Base-by-base conservation (phyloP, 257 asterid species). In the Plantago ovata region DNA sequence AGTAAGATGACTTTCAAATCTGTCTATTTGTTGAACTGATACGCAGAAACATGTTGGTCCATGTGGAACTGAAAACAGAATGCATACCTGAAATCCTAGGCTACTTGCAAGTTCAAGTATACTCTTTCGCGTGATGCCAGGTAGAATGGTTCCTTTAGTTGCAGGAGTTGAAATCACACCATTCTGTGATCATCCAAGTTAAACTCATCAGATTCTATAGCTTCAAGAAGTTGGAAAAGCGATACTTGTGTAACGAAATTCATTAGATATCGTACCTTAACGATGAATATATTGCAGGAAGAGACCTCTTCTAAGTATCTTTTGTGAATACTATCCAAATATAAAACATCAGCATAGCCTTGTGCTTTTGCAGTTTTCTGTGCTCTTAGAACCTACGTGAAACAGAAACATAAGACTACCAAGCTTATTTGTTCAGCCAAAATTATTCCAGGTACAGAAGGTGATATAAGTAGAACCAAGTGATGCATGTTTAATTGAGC, bases 291-390 rank as follows among this genome's bases (percentile, higher is more conserved):
- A 52, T 86, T 86, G 72, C 90, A 75, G 60, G 90, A 70, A 50
- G 95, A 84, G 54, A 81, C 95, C 74, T 86, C 95, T 72, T 86
- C 95, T 36, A 84, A 67, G 65, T 79, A 84, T 62, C 51, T 79
- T 42, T 84, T 79, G 73, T 71, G 69, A 58, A 71, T 67, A 59
- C 94, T 71, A 54, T 86, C 95, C 66, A 86, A 77, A 71, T 81
- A 86, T 49, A 84, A 63, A 69, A 84, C 94, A 70, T 86, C 94
- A 53, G 94, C 81, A 61, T 67, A 81, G 65, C 95, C 95, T 57
- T 84, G 84, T 20, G 81, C 84, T 77, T 81, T 86, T 15, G 95
- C 95, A 56, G 74, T 82, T 70, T 82, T 72, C 66, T 86, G 94
- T 15, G 94, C 94, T 77, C 79, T 79, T 53, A 86, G 79, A 46